Evolutionary conservation across 2,329 filamentous ascomycete genomes (phyloP).

Genomic region (Dryadomyces sulphureus): DNA sequence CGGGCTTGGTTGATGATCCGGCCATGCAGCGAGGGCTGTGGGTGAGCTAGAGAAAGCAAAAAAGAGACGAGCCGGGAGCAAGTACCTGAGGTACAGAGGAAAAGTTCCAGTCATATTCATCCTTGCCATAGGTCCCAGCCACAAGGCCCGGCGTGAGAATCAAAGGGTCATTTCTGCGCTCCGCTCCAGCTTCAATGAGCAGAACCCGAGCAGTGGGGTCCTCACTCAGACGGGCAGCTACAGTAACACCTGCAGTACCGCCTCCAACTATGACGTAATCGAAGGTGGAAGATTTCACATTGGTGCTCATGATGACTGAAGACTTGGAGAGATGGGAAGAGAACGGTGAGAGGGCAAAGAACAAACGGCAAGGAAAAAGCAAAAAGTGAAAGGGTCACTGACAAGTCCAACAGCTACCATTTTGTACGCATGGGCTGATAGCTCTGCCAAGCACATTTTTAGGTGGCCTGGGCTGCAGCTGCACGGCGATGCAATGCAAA

Average conservation of each 20-base stretch:
- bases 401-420: no score
- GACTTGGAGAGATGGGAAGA: not conserved
- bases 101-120: constrained; percentile 26
- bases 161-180: constrained; percentile 9
- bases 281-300: not conserved
- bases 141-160: constrained; percentile 21
- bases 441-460: no score
- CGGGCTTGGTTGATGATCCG: constrained; percentile 18
- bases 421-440: no score
- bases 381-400: not conserved
- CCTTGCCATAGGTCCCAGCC: constrained; percentile 17
- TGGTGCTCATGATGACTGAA: not conserved
- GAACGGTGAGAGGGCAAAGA: not conserved
- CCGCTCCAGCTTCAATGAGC: constrained; percentile 19
- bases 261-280: constrained; percentile 25
- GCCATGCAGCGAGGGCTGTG: constrained; percentile 15
- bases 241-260: constrained; percentile 25
- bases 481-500: no score
- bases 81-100: constrained; percentile 20
- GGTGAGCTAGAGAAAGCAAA: not conserved
- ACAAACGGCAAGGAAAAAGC: not conserved
- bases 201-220: constrained; percentile 19
- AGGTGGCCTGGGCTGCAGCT: no score
- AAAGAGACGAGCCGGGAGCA: not conserved
- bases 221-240: constrained; percentile 23